Conservation (phyloP, 495 filamentous ascomycete species). For the Podospora comata region DNA sequence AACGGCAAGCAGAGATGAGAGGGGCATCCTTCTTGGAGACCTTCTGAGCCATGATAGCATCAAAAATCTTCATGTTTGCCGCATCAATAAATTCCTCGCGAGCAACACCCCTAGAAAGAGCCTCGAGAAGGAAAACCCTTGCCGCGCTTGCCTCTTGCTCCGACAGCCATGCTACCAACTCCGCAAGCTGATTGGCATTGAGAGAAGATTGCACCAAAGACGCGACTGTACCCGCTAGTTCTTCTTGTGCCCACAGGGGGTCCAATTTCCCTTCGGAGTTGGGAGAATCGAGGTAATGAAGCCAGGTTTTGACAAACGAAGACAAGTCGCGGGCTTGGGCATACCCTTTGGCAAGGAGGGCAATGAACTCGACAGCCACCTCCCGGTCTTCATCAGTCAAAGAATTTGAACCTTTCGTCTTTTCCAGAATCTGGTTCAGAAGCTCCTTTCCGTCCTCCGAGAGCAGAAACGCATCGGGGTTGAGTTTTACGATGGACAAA, state of each 20-base stretch:
- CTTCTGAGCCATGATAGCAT: slow-evolving; percentile 17
- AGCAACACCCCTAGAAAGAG: slow-evolving; percentile 45
- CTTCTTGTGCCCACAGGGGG: slow-evolving; percentile 60
- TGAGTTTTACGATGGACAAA: slow-evolving; percentile 58
- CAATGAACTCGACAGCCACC: slow-evolving; percentile 38
- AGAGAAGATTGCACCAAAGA: slow-evolving; percentile 43
- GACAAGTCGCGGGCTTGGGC: slow-evolving; percentile 61
- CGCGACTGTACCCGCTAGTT: slow-evolving; percentile 48
- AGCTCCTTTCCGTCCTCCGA: slow-evolving; percentile 33
- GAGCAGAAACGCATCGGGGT: slow-evolving; percentile 64
- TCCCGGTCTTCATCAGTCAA: slow-evolving; percentile 17
- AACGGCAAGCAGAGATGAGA: slow-evolving; percentile 33
- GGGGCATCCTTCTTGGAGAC: slow-evolving; percentile 24
- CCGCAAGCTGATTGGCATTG: slow-evolving; percentile 46
- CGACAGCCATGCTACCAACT: slow-evolving; percentile 43
- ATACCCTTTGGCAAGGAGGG: slow-evolving; percentile 61
- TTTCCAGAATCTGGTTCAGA: slow-evolving; percentile 35
- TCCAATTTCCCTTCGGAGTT: slow-evolving; percentile 40
- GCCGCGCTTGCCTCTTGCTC: slow-evolving; percentile 26
- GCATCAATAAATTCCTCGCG: slow-evolving; percentile 43
- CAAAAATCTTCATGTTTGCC: slow-evolving; percentile 33
- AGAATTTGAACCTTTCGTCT: slow-evolving; percentile 23
- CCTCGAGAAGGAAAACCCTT: slow-evolving; percentile 44
- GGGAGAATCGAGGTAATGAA: slow-evolving; percentile 52
- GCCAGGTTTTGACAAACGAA: slow-evolving; percentile 66